Base-by-base conservation (phyloP, 2,329 filamentous ascomycete genomes). In the Botryotinia calthae region DNA sequence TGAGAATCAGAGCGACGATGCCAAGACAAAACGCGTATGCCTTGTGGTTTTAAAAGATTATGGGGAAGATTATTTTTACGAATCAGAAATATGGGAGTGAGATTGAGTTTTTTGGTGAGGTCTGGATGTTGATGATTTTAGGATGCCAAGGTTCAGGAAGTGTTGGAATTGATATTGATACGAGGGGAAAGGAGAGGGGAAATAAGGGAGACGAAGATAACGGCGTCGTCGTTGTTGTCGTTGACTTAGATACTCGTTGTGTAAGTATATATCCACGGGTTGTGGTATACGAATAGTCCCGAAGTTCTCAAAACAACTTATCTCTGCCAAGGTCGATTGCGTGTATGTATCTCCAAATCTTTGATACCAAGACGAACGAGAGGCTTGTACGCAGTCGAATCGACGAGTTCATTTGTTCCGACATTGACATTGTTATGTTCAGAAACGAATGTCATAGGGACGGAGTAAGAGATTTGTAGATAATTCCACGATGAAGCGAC, bases 1-100 rank as follows among this genome's bases (percentile, higher is more conserved):
- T 1, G n/a, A 56, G n/a, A 28, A 56, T 56, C n/a, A 28, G 14
- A 44, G 61, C 25, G 40, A n/a, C 25, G 40, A 44, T 63, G 61
- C 61, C 61, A 46, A 63, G 61, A 44, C 9, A 12, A 63, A 28
- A 63, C 61, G 61, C 61, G 61, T 63, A 63, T 63, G 40, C 61
- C n/a, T 63, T 44, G 31, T 44, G 56, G 56, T 46, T 34, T 64
- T 64, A 9, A 44, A 31, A 31, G 56, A 59, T 34, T 16, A 25
- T 61, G 58, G 56, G 56, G 56, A 34, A 59, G 2, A 34, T 34
- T 34, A n/a, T 54, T 59, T 34, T 59, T 34, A 34, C 28, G 28
- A 34, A 59, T 34, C 20, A n/a, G 37, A n/a, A n/a, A 42, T 42
- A 25, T 62, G 37, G 14, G 25, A 14, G 12, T 61, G 20, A 61